Evolutionary conservation across 306 rosid genomes (phyloP).

Genomic region (Hylodesmum podocarpum): DNA sequence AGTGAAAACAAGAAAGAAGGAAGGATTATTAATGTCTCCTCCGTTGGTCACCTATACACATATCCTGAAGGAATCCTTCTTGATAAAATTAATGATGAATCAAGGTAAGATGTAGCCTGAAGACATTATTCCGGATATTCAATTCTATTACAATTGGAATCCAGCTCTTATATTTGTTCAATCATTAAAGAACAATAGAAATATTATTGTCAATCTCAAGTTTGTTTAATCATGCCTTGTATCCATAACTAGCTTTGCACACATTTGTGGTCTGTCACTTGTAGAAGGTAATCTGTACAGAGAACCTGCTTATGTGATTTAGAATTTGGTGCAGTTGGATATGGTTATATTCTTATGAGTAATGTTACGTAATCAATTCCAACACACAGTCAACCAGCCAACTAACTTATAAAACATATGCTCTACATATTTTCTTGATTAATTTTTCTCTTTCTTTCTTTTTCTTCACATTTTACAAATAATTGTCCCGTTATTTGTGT

Average conservation of each 20-base stretch:
- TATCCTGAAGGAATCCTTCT: conserved; percentile 73
- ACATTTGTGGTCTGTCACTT: background rate
- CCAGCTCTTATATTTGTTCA: background rate
- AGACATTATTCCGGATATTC: background rate
- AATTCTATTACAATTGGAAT: background rate
- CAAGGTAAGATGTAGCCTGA: conserved; percentile 49
- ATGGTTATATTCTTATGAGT: background rate
- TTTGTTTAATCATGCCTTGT: background rate
- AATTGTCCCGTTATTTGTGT: too few species aligned
- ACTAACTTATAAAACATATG: too few species aligned
- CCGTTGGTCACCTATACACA: conserved; percentile 53
- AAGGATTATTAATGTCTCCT: conserved; percentile 74
- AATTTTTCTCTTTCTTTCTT: too few species aligned
- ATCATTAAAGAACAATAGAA: too few species aligned
- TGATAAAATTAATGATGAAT: conserved; percentile 59
- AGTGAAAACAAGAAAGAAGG: conserved; percentile 64
- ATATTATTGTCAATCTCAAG: background rate
- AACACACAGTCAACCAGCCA: too few species aligned
- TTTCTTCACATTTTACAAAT: too few species aligned
- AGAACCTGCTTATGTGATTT: too few species aligned
- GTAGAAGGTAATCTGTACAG: background rate
- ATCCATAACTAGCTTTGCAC: too few species aligned
- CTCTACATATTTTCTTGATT: too few species aligned
- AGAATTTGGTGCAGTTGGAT: background rate
- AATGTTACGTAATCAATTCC: too few species aligned